phyloP scores from a whole-genome alignment of 225 moss, liverwort and hornwort species.

The Straminergon stramineum region DNA sequence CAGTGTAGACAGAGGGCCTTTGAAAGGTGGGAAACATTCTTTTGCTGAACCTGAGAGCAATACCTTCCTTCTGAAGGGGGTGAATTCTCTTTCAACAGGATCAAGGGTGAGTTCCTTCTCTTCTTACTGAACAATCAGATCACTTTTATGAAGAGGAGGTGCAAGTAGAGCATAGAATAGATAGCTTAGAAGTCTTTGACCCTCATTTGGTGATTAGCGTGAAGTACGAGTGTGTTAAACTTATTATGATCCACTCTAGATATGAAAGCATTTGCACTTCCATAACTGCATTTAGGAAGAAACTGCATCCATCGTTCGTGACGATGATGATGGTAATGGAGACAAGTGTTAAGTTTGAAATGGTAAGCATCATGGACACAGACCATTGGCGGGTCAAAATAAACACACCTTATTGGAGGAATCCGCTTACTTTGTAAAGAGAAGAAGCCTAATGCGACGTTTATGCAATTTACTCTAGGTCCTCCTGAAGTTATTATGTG shows the following conservation, averaged over 20 bases:
- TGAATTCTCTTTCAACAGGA: constrained; percentile 39
- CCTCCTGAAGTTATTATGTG: neutral
- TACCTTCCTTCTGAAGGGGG: constrained; percentile 41
- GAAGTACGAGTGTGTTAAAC: neutral
- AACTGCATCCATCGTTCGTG: neutral
- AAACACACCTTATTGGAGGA: neutral
- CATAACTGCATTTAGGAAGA: neutral
- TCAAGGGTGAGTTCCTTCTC: constrained; percentile 36
- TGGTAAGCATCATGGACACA: neutral
- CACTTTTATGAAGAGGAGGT: neutral
- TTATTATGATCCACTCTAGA: neutral
- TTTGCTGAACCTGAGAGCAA: constrained; percentile 58
- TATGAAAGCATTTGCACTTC: neutral
- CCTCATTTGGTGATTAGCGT: neutral
- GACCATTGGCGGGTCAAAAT: neutral
- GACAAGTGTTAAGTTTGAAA: neutral
- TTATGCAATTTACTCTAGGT: neutral
- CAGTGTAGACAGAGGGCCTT: constrained; percentile 33
- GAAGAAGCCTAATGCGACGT: neutral
- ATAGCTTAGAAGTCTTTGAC: neutral
- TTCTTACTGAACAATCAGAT: neutral
- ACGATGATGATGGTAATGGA: neutral
- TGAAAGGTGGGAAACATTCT: constrained; percentile 50
- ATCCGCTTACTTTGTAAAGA: neutral
- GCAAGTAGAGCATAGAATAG: neutral